phyloP scores from a whole-genome alignment of 345 rosid species.

The Gossypium thurberi region DNA sequence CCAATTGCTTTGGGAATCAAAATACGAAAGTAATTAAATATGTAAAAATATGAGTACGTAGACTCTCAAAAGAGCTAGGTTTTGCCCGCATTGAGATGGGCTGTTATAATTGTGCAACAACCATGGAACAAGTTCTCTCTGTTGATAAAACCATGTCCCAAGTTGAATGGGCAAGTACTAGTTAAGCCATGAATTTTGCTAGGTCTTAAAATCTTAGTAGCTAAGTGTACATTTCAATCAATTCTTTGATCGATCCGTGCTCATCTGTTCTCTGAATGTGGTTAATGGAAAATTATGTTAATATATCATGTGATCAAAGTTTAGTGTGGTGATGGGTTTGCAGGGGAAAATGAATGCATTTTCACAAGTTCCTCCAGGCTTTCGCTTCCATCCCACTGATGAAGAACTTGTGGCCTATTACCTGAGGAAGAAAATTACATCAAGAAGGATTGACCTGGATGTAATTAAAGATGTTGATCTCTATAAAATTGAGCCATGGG shows the following conservation, averaged over 20 bases:
- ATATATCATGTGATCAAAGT: background rate
- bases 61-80: no score
- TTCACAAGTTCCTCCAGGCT: constrained; percentile 63
- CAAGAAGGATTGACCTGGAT: constrained; percentile 59
- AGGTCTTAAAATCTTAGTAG: no score
- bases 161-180: background rate
- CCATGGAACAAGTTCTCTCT: no score
- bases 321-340: background rate
- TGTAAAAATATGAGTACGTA: no score
- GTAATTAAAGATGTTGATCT: constrained; percentile 77
- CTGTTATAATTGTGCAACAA: no score
- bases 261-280: no score
- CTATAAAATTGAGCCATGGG: constrained; percentile 82
- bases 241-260: background rate
- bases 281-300: no score
- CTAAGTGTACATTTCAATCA: no score
- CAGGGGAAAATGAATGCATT: constrained; percentile 36
- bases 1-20: no score
- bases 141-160: background rate
- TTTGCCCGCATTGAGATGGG: no score
- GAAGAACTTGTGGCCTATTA: constrained; percentile 78
- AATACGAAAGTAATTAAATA: no score
- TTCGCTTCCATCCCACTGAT: constrained; percentile 76
- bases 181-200: background rate
- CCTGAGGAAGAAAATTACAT: constrained; percentile 56